Conservation (phyloP, 2,329 filamentous ascomycete genomes). For the Thielaviopsis ethacetica region DNA sequence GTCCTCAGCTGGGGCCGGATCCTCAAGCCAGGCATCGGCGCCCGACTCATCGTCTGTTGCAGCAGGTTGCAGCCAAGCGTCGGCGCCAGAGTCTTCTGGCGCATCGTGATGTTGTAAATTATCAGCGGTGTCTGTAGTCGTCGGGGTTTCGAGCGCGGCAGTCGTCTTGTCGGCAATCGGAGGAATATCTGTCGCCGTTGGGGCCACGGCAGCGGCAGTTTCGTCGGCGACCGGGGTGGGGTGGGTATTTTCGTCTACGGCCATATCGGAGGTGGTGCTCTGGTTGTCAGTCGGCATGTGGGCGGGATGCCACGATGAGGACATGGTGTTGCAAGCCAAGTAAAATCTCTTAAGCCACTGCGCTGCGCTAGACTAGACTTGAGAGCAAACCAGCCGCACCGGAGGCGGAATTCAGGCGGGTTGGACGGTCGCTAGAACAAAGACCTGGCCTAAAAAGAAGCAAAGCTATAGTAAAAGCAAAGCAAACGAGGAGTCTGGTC, state of each 20-base stretch:
- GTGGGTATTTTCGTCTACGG: not conserved
- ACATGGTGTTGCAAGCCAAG: conserved; percentile 19
- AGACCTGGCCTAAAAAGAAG: not conserved
- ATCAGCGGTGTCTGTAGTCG: not conserved
- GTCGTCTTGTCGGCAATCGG: not conserved
- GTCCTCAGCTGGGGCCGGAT: conserved; percentile 3
- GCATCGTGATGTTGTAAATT: not conserved
- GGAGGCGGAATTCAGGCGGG: not conserved
- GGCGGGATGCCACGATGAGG: conserved; percentile 26
- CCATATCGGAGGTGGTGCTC: not conserved
- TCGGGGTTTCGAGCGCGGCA: not conserved
- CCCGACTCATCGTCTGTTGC: not conserved
- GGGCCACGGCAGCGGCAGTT: not conserved
- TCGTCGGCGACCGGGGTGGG: not conserved
- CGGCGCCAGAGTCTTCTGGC: not conserved
- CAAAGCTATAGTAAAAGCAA: not conserved
- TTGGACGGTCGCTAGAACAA: not conserved
- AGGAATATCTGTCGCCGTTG: not conserved
- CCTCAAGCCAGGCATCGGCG: not conserved
- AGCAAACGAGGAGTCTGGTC: not conserved
- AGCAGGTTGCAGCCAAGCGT: not conserved
- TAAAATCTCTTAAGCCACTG: too few relatives aligned
- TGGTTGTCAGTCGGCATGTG: conserved; percentile 20
- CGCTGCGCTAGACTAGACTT: not conserved
- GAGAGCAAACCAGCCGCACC: not conserved